Evolutionary conservation across 2,329 filamentous ascomycete genomes (phyloP).

Genomic region (Exophiala viscosa): DNA sequence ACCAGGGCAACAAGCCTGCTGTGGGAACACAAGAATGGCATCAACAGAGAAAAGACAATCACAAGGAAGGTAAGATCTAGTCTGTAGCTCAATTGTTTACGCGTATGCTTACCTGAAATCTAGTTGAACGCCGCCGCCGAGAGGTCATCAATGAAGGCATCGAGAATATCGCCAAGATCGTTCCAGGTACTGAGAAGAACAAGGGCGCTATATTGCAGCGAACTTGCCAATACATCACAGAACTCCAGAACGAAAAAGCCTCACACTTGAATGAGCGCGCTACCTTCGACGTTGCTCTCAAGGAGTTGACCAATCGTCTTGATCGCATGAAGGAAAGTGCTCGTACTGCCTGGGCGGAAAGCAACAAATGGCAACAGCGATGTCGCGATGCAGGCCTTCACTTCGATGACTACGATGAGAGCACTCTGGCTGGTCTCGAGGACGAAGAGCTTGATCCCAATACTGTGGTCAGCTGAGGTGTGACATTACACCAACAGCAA

Average conservation of each 20-base stretch:
- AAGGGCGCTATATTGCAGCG: slow-evolving; percentile 95
- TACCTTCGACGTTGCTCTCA: slow-evolving; percentile 49
- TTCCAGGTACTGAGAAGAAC: slow-evolving; percentile 97
- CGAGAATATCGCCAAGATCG: slow-evolving; percentile 95
- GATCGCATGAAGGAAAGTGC: slow-evolving; percentile 91
- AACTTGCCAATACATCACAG: slow-evolving; percentile 88
- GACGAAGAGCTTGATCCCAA: slow-evolving; percentile 15
- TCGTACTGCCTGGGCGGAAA: slow-evolving; percentile 82
- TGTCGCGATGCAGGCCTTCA: slow-evolving; percentile 46
- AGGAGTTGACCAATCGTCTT: slow-evolving; percentile 89
- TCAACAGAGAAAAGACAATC: slow-evolving; percentile 92
- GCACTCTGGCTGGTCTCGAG: slow-evolving; percentile 13
- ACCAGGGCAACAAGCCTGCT: slow-evolving; percentile 61
- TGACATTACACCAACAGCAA: no score
- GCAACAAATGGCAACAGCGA: slow-evolving; percentile 58
- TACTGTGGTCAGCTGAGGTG: neutral
- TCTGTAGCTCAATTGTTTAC: neutral
- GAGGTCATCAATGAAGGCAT: slow-evolving; percentile 99
- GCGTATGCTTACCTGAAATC: neutral
- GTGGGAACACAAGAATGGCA: slow-evolving; percentile 99
- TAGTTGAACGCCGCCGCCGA: slow-evolving; percentile 90
- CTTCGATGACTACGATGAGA: slow-evolving; percentile 45
- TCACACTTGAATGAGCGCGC: slow-evolving; percentile 41
- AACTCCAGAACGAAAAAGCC: slow-evolving; percentile 51
- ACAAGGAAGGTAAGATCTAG: slow-evolving; percentile 79